phyloP scores from a whole-genome alignment of 371 early-diverging fungal species.

The Ordospora pajunii region DNA sequence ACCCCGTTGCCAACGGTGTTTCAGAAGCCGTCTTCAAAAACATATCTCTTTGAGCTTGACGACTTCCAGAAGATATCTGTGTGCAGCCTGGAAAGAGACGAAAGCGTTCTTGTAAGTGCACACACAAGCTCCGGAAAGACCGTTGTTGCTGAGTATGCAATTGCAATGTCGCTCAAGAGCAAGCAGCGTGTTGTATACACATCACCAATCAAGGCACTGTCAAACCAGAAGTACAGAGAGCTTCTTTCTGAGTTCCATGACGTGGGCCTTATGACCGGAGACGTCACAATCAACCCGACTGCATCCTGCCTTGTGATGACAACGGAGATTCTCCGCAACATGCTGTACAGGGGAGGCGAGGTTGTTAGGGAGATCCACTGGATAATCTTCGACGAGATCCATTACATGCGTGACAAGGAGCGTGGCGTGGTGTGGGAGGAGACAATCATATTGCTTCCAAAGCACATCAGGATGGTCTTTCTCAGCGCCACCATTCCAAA shows the following conservation, averaged over 20 bases:
- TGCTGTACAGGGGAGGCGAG: constrained; percentile 95
- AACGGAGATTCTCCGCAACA: constrained; percentile 93
- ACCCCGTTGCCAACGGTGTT: constrained; percentile 60
- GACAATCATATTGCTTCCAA: constrained; percentile 86
- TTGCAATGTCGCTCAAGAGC: constrained; percentile 77
- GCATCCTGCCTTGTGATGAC: constrained; percentile 98
- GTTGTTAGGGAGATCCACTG: constrained; percentile 94
- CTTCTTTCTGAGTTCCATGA: constrained; percentile 84
- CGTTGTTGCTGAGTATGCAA: constrained; percentile 97
- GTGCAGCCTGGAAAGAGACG: constrained; percentile 78
- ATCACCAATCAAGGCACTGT: constrained; percentile 94
- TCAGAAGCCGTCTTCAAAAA: constrained; percentile 65
- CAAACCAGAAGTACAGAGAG: constrained; percentile 98
- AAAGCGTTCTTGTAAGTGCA: constrained; percentile 90
- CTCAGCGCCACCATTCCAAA: constrained; percentile 98
- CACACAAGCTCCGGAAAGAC: constrained; percentile 99
- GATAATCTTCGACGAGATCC: constrained; percentile 99
- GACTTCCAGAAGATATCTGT: constrained; percentile 89
- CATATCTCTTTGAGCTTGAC: constrained; percentile 85
- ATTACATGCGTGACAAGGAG: constrained; percentile 81
- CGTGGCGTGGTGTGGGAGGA: constrained; percentile 99
- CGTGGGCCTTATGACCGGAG: constrained; percentile 99
- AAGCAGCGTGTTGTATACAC: constrained; percentile 98
- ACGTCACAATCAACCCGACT: constrained; percentile 90
- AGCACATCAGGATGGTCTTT: constrained; percentile 74